A percentile compares a stretch with the other conserved stretches of the same genome.
Evolutionary conservation across 2,329 filamentous ascomycete species (phyloP).

Genomic region (Aspergillus sp.): DNA sequence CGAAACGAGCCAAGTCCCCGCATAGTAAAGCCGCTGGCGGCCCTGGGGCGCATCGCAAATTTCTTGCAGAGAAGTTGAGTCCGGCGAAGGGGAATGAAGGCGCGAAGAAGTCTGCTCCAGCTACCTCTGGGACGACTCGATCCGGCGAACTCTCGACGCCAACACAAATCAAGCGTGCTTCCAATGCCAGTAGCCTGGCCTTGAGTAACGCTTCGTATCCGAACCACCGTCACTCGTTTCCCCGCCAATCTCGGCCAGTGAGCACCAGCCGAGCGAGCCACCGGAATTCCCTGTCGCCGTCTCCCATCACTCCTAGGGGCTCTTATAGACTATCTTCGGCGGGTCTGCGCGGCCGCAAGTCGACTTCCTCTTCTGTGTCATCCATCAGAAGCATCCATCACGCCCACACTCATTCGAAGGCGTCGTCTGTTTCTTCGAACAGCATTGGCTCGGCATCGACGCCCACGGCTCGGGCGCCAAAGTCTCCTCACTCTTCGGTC

Average conservation of each 20-base stretch:
- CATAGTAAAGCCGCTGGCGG: conserved; percentile 33
- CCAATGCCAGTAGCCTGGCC: conserved; percentile 41
- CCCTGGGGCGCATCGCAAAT: conserved; percentile 32
- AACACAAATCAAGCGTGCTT: conserved; percentile 40
- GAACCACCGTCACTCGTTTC: conserved; percentile 42
- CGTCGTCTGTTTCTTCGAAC: conserved; percentile 85
- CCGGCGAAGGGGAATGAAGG: conserved; percentile 39
- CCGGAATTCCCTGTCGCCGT: conserved; percentile 79
- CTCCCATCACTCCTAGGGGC: conserved; percentile 82
- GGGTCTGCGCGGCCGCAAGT: conserved; percentile 86
- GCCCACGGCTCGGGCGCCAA: conserved; percentile 64
- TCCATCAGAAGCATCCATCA: conserved; percentile 90
- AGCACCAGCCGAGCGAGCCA: conserved; percentile 36
- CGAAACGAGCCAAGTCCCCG: conserved; percentile 62
- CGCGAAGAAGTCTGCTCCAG: conserved; percentile 25
- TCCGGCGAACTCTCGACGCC: conserved; percentile 33
- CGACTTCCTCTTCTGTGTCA: conserved; percentile 91
- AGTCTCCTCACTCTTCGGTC: conserved; percentile 83
- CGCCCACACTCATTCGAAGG: conserved; percentile 87
- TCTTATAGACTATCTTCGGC: conserved; percentile 79
- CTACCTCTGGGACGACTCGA: conserved; percentile 23
- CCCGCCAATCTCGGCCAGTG: conserved; percentile 35
- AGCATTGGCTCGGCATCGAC: conserved; percentile 67
- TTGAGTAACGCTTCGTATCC: conserved; percentile 43
- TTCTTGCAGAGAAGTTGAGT: conserved; percentile 38